These are phyloP conservation scores for Agaricales sp. DNA, from an alignment of 1,284 basidiomycete genomes.

Conservation along the genomic window DNA sequence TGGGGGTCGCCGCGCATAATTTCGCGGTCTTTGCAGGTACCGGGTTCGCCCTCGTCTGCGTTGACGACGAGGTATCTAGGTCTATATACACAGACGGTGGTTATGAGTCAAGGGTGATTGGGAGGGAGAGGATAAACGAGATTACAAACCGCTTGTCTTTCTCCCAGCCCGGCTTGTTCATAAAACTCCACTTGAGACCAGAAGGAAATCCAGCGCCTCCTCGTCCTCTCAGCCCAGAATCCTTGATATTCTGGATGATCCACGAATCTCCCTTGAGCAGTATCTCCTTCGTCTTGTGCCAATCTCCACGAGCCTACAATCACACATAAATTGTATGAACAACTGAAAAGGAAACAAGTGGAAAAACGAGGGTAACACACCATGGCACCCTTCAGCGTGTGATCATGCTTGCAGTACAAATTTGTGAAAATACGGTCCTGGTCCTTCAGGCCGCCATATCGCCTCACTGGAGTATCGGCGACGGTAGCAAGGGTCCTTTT, in stretches of 20 bases:
- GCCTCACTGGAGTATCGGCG: slow-evolving; percentile 71
- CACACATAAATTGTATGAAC: slow-evolving; percentile 4
- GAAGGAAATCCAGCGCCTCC: slow-evolving; percentile 97
- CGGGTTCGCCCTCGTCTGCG: slow-evolving; percentile 97
- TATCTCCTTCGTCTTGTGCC: slow-evolving; percentile 97
- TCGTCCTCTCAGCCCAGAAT: slow-evolving; percentile 90
- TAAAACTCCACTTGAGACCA: slow-evolving; percentile 98
- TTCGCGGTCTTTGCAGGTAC: slow-evolving; percentile 98
- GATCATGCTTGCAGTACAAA: slow-evolving; percentile 75
- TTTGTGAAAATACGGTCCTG: slow-evolving; percentile 94
- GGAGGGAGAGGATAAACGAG: neutral
- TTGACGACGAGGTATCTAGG: slow-evolving; percentile 97
- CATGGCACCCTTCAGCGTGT: slow-evolving; percentile 82
- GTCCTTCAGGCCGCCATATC: slow-evolving; percentile 87
- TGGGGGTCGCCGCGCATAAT: slow-evolving; percentile 97
- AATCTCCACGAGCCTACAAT: slow-evolving; percentile 81
- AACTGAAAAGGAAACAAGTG: neutral
- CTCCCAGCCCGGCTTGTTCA: slow-evolving; percentile 99
- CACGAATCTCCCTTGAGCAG: slow-evolving; percentile 92
- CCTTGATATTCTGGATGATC: slow-evolving; percentile 96
- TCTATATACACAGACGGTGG: slow-evolving; percentile 23
- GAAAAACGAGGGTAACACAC: slow-evolving; percentile 28
- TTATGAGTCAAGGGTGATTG: neutral
- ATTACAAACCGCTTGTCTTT: slow-evolving; percentile 70
- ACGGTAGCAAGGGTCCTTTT: slow-evolving; percentile 56